Evolutionary conservation across 1,284 basidiomycete species (phyloP), one percentile per base, ranked within the genome.

Genomic region (Farysia itapuensis): DNA sequence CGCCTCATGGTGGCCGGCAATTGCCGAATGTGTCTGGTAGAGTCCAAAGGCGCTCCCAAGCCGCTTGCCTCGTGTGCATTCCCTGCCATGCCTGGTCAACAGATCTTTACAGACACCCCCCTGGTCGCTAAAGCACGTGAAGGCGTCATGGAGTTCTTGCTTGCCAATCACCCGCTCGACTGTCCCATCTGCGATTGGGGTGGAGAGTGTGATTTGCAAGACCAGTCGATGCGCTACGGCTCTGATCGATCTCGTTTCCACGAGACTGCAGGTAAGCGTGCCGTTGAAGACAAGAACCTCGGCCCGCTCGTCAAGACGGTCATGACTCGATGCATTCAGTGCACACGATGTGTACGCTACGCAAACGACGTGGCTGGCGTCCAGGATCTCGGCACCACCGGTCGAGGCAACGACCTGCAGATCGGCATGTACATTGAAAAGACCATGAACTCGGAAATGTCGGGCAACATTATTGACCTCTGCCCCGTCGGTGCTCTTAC

Each of bases 281-380:
- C 95, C 1, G 89, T 95, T 15, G 94, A 97, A 80, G 89, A 99
- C 83, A 99, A 98, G 82, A 88, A 98, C 76, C 83, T 99, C 24
- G 95, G 95, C 5, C 95, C 95, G 11, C 84, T 99, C 37, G 91
- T 99, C 78, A 98, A 98, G 82, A 97, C 95, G 4, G 90, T 89
- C 54, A 99, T 99, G 94, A 99, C 93, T 79, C 86, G 94, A 48
- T 98, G 95, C 81, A 98, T 99, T 70, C 95, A 99, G 79, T 99
- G 94, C 81, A 98, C 94, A 12, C 90, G 95, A 64, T 99, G 95
- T 78, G 91, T 98, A 28, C 89, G 95, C 53, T 99, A 97, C 77
- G 93, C 93, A 39, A 98, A 98, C 80, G 94, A 99, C 77, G 91
- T 98, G 39, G 95, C 95, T 3, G 95, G 95, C 64, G 92, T 97